Base-by-base conservation (phyloP, 441 rosid species). In the Eruca vesicaria region DNA sequence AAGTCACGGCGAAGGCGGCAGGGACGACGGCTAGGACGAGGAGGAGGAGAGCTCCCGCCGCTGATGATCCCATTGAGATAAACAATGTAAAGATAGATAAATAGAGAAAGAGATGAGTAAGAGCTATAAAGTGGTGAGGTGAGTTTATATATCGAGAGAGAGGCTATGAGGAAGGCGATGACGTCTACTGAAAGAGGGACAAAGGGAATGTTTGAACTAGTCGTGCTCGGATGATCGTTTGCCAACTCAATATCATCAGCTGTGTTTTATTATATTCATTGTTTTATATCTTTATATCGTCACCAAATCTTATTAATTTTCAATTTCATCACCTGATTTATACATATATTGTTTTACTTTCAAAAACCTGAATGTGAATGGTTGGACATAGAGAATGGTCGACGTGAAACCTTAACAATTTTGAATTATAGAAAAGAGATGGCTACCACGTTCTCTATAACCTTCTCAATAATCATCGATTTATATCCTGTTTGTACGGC, bases 1-100 rank as follows among this genome's bases (percentile, higher is more conserved):
- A 68, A 3, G 84, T 79, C 2, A 75, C 84, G 2, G 88, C 91
- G 0, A 67, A 72, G 16, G 63, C 86, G 21, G 85, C 84, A 4
- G 94, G 97, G 78, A 82, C 32, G 7, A 79, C 86, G 14, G 87
- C 21, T 38, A 82, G 75, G 38, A 91, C 73, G 18, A 50, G 20
- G 8, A 86, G 3, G 10, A 85, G 65, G 32, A 56, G 61, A 66
- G 83, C 82, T 32, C 56, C 26, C 8, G 81, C 69, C 18, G 58
- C 66, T 4, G 77, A 77, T 83, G 85, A 64, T 64, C 73, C 70
- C 75, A 66, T 78, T 52, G 57, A 36, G 36, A 32, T 12, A 18
- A 7, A 19, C 23, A 20, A 15, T 45, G 48, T 35, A 16, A 20
- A 60, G 3, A 29, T 28, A 26, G 33, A 29, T 57, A 15, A 19